Conservation (phyloP, 192 early-diverging fungal species). For the Coemansia sp. region DNA sequence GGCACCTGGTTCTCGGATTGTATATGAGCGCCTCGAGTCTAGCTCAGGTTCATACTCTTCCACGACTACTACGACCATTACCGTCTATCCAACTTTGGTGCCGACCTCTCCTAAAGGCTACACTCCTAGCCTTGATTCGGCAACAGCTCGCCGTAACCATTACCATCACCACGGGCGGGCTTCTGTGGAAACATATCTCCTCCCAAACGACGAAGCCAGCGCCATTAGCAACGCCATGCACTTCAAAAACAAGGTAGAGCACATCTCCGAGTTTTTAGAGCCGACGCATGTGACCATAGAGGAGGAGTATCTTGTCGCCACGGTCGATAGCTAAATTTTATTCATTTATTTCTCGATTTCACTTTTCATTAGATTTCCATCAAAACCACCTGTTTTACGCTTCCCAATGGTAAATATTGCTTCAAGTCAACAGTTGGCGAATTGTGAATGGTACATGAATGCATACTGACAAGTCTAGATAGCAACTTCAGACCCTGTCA, state of each 20-base stretch:
- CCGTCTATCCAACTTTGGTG: background rate
- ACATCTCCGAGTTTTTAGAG: constrained; percentile 8
- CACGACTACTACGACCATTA: constrained; percentile 3
- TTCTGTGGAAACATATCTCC: background rate
- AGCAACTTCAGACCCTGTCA: background rate
- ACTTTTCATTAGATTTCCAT: background rate
- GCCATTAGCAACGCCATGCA: constrained; percentile 11
- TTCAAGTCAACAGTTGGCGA: background rate
- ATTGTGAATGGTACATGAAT: background rate
- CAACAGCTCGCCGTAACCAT: background rate
- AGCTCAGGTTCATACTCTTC: background rate
- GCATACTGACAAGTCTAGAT: background rate
- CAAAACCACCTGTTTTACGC: background rate
- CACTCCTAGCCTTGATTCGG: background rate
- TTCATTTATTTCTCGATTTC: background rate
- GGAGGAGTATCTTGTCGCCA: background rate
- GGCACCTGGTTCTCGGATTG: background rate
- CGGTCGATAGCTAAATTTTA: background rate
- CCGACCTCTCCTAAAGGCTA: background rate
- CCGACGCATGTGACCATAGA: background rate
- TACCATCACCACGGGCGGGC: background rate
- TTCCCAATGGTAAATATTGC: too few relatives aligned
- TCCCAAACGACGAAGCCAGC: background rate
- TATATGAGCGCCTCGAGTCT: background rate
- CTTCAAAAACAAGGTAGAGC: constrained; percentile 8